Conservation (phyloP, 176 grass and related monocot genomes). For the Phoenix roebelenii region DNA sequence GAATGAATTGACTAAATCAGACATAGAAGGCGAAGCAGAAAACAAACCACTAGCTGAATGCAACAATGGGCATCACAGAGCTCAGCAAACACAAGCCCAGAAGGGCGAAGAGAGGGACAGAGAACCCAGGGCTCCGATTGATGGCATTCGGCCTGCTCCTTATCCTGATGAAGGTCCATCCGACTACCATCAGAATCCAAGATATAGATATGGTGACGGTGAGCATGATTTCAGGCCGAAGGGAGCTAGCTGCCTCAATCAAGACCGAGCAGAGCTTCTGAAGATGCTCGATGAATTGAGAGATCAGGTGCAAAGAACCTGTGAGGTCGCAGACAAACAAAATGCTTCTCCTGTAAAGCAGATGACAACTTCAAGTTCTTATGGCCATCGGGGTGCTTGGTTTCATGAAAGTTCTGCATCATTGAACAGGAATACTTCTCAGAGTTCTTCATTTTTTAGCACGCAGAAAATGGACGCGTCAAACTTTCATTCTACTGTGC, state of each 20-base stretch:
- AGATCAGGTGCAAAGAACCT: conserved; percentile 67
- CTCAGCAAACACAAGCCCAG: not conserved
- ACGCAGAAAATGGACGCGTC: conserved; percentile 26
- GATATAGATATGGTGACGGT: conserved; percentile 18
- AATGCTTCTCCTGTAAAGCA: conserved; percentile 16
- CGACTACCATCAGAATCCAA: conserved; percentile 21
- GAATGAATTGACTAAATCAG: conserved; percentile 8
- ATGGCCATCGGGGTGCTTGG: conserved; percentile 20
- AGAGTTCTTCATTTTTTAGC: conserved; percentile 23
- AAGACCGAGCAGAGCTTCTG: conserved; percentile 59
- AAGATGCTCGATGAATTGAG: conserved; percentile 90
- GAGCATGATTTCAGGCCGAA: conserved; percentile 20
- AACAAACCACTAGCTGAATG: conserved; percentile 11
- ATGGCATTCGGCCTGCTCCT: conserved; percentile 11
- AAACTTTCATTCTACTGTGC: conserved; percentile 40
- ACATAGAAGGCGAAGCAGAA: conserved; percentile 17
- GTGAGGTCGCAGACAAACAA: conserved; percentile 38
- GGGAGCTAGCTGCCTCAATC: conserved; percentile 64
- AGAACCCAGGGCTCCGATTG: conserved; percentile 9
- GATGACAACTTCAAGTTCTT: conserved; percentile 28
- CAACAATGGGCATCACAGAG: not conserved
- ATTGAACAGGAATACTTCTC: conserved; percentile 28
- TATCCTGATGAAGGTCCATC: conserved; percentile 29
- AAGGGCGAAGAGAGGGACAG: conserved; percentile 20
- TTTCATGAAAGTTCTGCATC: conserved; percentile 30